Base-by-base conservation (phyloP, 306 rosid genomes). In the Luffa aegyptiaca region DNA sequence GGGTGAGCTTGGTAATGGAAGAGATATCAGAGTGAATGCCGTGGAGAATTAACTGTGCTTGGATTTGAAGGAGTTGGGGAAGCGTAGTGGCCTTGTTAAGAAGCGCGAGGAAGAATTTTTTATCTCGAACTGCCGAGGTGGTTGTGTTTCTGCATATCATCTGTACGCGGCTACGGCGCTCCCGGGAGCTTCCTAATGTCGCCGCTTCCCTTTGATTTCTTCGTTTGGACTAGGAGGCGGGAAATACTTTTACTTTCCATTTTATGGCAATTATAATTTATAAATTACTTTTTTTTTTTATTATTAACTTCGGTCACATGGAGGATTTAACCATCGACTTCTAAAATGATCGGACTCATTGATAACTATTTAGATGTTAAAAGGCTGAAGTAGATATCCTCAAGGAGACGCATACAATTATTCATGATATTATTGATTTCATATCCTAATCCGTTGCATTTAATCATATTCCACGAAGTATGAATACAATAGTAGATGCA, bases 1-100 rank as follows among this genome's bases (percentile, higher is more conserved):
- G 97, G 53, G 86, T 88, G 87, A 95, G 97, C 66, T 91, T 95
- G 85, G 99, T 93, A 86, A 86, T 72, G 52, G 91, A 82, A 79
- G 97, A 57, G 80, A 95, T 86, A 88, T 95, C 97, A 87, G 52
- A 18, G 11, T 79, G 88, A 82, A 85, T 79, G 86, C 96, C 98
- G 56, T 88, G 84, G 86, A 85, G 79, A 82, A 91, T 86, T 84
- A 89, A 59, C 71, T 95, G 98, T 2, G 98, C 92, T 85, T 91
- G 98, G 82, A 87, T 80, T 85, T 90, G 96, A 37, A 72, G 4
- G 42, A 93, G 90, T 59, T 89, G 92, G 64, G 90, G 56, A 44
- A 92, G 81, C 36, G 84, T 80, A 45, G 81, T 80, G 6, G 93
- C 83, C 72, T 80, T 86, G 80, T 65, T 92, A 79, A 95, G 83